Conservation (phyloP, 768 basidiomycete genomes). For the Leccinum broughii region DNA sequence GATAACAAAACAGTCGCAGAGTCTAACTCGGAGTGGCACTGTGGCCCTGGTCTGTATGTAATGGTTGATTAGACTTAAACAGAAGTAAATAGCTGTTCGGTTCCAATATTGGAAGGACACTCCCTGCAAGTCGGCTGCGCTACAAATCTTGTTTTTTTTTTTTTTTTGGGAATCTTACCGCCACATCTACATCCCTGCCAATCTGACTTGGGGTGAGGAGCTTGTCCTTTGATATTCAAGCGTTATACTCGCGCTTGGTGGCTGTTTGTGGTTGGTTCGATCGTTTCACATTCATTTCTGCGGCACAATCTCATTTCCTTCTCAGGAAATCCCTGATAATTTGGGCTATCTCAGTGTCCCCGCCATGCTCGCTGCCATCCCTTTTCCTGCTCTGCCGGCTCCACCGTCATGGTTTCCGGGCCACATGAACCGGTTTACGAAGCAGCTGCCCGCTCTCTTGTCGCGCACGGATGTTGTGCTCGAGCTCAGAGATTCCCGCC, state of each 20-base stretch:
- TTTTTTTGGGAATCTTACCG: not conserved
- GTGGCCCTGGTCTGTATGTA: not conserved
- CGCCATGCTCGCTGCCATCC: slow-evolving; percentile 37
- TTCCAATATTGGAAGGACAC: not conserved
- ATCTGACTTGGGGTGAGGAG: slow-evolving; percentile 1
- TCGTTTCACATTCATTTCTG: slow-evolving; percentile 9
- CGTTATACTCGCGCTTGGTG: slow-evolving; percentile 7
- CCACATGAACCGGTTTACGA: slow-evolving; percentile 89
- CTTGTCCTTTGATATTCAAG: not conserved
- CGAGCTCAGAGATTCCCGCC: slow-evolving; percentile 89
- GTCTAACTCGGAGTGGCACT: not conserved
- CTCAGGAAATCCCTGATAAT: slow-evolving; percentile 11
- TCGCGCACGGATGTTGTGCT: slow-evolving; percentile 88
- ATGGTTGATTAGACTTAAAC: slow-evolving; percentile 26
- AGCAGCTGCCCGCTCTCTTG: slow-evolving; percentile 72
- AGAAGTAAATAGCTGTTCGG: slow-evolving; percentile 24
- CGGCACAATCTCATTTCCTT: slow-evolving; percentile 12
- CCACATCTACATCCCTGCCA: not conserved
- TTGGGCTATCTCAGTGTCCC: slow-evolving; percentile 12
- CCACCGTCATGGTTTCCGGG: slow-evolving; percentile 96
- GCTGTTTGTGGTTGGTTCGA: slow-evolving; percentile 1
- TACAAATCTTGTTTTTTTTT: not conserved
- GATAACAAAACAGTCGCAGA: not conserved
- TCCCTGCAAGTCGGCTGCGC: not conserved
- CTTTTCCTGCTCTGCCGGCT: slow-evolving; percentile 54